Percentiles rank a stretch among this genome's conserved stretches.
Conservation (phyloP, 2,329 filamentous ascomycete genomes). For the Colletotrichum navitas region DNA sequence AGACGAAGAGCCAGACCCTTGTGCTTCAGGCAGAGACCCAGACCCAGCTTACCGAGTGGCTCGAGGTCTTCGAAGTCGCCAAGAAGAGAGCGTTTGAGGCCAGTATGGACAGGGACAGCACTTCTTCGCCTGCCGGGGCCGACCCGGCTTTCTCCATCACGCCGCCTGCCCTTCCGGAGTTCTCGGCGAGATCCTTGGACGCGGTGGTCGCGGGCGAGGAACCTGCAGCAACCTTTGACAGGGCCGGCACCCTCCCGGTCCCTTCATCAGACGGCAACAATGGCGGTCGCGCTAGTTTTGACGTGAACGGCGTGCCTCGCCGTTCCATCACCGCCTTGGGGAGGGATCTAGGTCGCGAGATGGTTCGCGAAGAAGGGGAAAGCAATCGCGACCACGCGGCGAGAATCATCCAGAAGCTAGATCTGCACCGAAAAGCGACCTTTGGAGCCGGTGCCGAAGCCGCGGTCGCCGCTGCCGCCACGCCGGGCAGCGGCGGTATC, state of each 20-base stretch:
- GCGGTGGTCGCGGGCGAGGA: conserved; percentile 70
- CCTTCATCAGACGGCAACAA: conserved; percentile 70
- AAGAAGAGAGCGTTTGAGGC: conserved; percentile 92
- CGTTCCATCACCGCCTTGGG: conserved; percentile 68
- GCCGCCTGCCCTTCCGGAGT: conserved; percentile 88
- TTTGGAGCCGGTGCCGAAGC: conserved; percentile 62
- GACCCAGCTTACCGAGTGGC: conserved; percentile 91
- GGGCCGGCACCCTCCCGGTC: conserved; percentile 73
- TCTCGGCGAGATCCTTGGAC: conserved; percentile 83
- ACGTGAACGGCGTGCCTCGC: conserved; percentile 68
- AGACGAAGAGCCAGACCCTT: conserved; percentile 93
- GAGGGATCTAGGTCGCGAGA: conserved; percentile 60
- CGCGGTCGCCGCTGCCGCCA: conserved; percentile 54
- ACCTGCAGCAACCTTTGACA: conserved; percentile 61
- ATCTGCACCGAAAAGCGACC: conserved; percentile 85
- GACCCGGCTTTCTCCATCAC: conserved; percentile 93
- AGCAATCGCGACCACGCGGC: conserved; percentile 84
- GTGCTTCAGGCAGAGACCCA: conserved; percentile 95
- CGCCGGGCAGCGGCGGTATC: conserved; percentile 73
- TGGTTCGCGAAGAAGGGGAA: conserved; percentile 75
- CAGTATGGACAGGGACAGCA: conserved; percentile 66
- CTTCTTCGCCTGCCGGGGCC: conserved; percentile 60
- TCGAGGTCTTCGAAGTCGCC: conserved; percentile 91
- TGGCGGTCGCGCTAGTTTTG: conserved; percentile 76
- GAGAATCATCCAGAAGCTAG: conserved; percentile 92